Percentiles rank a stretch among this genome's conserved stretches.
Conservation (phyloP, 2,329 filamentous ascomycete genomes). For the Colletotrichum tanaceti region DNA sequence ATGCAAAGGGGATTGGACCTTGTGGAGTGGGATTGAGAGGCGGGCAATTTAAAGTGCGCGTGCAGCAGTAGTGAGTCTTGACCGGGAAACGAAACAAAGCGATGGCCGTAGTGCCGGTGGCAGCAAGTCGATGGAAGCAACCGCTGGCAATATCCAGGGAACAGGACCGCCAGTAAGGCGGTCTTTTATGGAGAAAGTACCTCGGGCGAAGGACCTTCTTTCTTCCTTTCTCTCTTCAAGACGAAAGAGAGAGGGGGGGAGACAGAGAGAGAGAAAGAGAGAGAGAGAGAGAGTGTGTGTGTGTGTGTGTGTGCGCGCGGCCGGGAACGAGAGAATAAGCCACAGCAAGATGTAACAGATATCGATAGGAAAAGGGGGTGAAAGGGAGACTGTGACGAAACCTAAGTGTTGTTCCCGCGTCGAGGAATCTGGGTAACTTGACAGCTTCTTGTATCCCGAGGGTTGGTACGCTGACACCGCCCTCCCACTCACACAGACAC, state of each 20-base stretch:
- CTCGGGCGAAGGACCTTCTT: constrained; percentile 13
- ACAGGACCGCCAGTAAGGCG: constrained; percentile 12
- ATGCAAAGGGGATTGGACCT: constrained; percentile 17
- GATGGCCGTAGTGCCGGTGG: constrained; percentile 25
- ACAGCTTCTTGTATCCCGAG: constrained; percentile 34
- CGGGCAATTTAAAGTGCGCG: constrained; percentile 33
- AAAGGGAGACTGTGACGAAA: constrained; percentile 17
- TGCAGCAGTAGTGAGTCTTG: constrained; percentile 22
- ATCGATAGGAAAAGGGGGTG: constrained; percentile 18
- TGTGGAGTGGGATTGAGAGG: constrained; percentile 25
- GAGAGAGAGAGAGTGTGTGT: constrained; percentile 3
- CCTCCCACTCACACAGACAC: constrained; percentile 26
- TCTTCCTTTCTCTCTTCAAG: too few species aligned
- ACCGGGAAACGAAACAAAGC: constrained; percentile 31
- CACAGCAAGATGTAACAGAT: constrained; percentile 30
- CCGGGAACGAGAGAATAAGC: constrained; percentile 20
- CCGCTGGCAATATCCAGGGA: constrained; percentile 26
- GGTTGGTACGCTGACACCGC: constrained; percentile 26
- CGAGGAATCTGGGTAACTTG: constrained; percentile 19
- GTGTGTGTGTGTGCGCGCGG: too few species aligned
- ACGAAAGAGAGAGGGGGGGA: too few species aligned
- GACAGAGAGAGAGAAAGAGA: too few species aligned
- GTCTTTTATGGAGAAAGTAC: constrained; percentile 35
- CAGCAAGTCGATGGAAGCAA: constrained; percentile 31
- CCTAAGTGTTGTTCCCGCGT: constrained; percentile 13